A percentile compares a stretch with the other conserved stretches of the same genome.
Conservation (phyloP, 164 flowering plant species). For the Vitis labrusca region DNA sequence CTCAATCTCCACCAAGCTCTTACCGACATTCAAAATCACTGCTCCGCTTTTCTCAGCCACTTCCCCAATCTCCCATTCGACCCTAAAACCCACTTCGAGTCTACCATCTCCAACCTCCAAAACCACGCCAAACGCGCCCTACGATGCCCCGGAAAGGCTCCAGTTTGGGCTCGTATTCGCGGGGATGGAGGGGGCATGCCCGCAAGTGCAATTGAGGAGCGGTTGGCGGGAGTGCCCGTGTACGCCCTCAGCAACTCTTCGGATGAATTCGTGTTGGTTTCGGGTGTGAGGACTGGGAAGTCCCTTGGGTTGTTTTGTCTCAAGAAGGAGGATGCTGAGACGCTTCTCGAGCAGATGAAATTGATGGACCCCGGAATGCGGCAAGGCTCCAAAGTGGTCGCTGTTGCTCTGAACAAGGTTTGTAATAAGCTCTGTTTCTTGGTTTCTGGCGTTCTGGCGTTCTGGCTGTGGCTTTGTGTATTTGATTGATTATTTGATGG, state of each 20-base stretch:
- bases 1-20: slow-evolving; percentile 33
- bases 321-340: slow-evolving; percentile 69
- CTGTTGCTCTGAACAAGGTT: slow-evolving; percentile 87
- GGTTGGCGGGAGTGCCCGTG: slow-evolving; percentile 78
- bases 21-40: slow-evolving; percentile 31
- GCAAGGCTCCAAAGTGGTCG: slow-evolving; percentile 64
- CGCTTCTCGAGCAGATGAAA: slow-evolving; percentile 69
- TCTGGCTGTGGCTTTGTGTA: not conserved
- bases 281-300: slow-evolving; percentile 51
- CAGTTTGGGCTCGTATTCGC: slow-evolving; percentile 43
- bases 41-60: slow-evolving; percentile 34
- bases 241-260: slow-evolving; percentile 70
- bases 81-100: slow-evolving; percentile 31
- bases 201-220: slow-evolving; percentile 58
- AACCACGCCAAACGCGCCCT: slow-evolving; percentile 30
- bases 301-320: slow-evolving; percentile 78
- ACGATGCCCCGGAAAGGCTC: slow-evolving; percentile 8
- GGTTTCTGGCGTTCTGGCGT: too few species aligned
- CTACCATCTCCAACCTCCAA: slow-evolving; percentile 23
- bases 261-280: slow-evolving; percentile 78
- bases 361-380: slow-evolving; percentile 62
- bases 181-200: slow-evolving; percentile 27
- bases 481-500: not conserved
- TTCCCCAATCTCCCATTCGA: slow-evolving; percentile 23
- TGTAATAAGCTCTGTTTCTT: too few species aligned